Evolutionary conservation across 2,329 filamentous ascomycete species (phyloP).

Genomic region (Pseudopyrenochaeta lycopersici): DNA sequence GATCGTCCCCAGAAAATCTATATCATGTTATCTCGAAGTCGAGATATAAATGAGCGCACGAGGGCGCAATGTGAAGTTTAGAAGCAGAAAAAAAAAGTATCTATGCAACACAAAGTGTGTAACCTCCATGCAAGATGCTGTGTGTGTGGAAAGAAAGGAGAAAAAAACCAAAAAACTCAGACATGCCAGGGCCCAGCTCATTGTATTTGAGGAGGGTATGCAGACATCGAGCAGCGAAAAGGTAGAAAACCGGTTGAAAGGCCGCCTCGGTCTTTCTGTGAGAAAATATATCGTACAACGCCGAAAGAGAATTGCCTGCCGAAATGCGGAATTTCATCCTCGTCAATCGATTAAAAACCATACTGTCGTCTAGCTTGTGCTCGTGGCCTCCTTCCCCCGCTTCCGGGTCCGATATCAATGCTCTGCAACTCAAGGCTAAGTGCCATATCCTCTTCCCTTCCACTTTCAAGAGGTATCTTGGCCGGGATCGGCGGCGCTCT

Average conservation of each 20-base stretch:
- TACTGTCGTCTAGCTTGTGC: slow-evolving; percentile 19
- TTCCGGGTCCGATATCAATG: slow-evolving; percentile 55
- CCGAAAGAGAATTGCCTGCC: not conserved
- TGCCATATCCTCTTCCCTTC: slow-evolving; percentile 59
- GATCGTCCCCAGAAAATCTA: no score
- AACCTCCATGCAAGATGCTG: not conserved
- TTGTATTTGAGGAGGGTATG: not conserved
- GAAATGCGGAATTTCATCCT: no score
- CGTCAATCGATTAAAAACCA: slow-evolving; percentile 11
- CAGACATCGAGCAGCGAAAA: not conserved
- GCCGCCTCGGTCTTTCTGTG: not conserved
- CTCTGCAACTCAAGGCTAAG: slow-evolving; percentile 74
- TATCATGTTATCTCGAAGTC: no score
- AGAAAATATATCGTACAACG: not conserved
- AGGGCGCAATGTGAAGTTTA: no score
- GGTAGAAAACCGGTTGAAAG: not conserved
- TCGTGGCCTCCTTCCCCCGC: slow-evolving; percentile 28
- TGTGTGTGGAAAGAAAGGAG: no score
- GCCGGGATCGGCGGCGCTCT: slow-evolving; percentile 71
- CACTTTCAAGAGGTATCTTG: slow-evolving; percentile 67
- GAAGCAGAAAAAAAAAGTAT: not conserved
- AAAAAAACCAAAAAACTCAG: not conserved
- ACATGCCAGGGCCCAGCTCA: not conserved
- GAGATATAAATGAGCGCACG: no score
- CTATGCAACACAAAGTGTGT: not conserved